Conservation (phyloP, 2,329 filamentous ascomycete genomes). For the Pestalotiopsis sp. region DNA sequence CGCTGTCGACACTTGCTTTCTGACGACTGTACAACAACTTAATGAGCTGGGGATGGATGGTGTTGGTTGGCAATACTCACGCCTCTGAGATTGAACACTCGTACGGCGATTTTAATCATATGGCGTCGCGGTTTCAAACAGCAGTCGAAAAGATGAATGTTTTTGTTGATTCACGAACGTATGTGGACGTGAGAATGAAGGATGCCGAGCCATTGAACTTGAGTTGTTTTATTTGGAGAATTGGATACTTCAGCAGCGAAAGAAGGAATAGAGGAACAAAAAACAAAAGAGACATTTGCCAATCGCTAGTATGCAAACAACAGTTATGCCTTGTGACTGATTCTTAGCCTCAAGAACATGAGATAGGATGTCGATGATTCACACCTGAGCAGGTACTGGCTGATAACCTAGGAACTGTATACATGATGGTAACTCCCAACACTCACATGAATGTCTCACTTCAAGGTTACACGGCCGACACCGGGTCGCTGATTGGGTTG, state of each 20-base stretch:
- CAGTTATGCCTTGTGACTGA: no score
- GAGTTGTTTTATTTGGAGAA: not conserved
- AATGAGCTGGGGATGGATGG: conserved; percentile 1
- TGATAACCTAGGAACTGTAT: no score
- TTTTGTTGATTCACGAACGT: not conserved
- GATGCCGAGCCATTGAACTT: not conserved
- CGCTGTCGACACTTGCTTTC: not conserved
- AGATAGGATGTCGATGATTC: no score
- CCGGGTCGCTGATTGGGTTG: no score
- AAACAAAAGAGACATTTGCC: not conserved
- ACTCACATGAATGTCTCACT: no score
- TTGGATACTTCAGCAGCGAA: not conserved
- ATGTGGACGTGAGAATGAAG: not conserved
- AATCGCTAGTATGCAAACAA: not conserved
- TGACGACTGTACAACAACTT: conserved; percentile 9
- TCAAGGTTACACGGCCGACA: no score
- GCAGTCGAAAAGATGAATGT: not conserved
- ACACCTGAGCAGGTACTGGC: no score
- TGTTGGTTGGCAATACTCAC: not conserved
- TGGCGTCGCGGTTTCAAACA: not conserved
- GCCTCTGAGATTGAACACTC: not conserved
- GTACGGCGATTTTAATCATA: not conserved
- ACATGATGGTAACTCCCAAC: no score
- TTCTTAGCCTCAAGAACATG: no score
- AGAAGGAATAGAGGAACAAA: not conserved